phyloP scores from a whole-genome alignment of 352 stramenopile species.

The Phytophthora chlamydospora region DNA sequence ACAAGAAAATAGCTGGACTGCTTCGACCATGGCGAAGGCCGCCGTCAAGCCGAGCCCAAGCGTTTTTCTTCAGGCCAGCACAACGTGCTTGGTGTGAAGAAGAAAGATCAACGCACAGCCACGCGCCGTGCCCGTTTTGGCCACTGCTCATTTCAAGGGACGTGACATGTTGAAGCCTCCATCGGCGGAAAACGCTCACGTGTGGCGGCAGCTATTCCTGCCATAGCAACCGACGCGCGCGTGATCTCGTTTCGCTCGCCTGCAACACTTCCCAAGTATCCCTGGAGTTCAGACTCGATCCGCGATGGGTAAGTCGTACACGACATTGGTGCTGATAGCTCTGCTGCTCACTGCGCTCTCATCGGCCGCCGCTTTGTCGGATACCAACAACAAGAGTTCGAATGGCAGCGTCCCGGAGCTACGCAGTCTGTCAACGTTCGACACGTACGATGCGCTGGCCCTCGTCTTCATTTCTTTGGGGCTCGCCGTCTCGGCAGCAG shows the following conservation, averaged over 20 bases:
- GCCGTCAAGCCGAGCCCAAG: too few species aligned
- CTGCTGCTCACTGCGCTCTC: conserved; percentile 9
- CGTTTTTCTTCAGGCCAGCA: too few species aligned
- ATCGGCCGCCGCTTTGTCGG: conserved; percentile 2
- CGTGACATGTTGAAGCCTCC: conserved; percentile 13
- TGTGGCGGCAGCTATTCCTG: conserved; percentile 16
- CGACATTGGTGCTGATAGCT: conserved; percentile 3
- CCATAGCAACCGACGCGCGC: conserved; percentile 5
- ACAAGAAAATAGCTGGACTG: too few species aligned
- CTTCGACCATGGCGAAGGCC: too few species aligned
- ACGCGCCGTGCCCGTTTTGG: too few species aligned
- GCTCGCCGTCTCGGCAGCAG: conserved; percentile 47
- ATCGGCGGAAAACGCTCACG: conserved; percentile 26
- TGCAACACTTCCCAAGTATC: conserved; percentile 14
- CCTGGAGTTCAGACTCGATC: not conserved
- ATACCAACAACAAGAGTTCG: conserved; percentile 15
- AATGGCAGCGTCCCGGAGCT: conserved; percentile 21
- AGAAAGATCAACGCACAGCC: too few species aligned
- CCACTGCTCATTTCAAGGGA: not conserved
- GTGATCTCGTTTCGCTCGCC: not conserved
- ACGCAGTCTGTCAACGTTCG: conserved; percentile 36
- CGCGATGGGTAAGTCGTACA: conserved; percentile 4
- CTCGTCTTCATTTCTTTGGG: conserved; percentile 47
- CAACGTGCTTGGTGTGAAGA: too few species aligned
- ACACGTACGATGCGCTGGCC: conserved; percentile 42